A percentile compares a stretch with the other conserved stretches of the same genome.
Conservation (phyloP, 148 eudicot species). For the Amaranthus hypochondriacus region DNA sequence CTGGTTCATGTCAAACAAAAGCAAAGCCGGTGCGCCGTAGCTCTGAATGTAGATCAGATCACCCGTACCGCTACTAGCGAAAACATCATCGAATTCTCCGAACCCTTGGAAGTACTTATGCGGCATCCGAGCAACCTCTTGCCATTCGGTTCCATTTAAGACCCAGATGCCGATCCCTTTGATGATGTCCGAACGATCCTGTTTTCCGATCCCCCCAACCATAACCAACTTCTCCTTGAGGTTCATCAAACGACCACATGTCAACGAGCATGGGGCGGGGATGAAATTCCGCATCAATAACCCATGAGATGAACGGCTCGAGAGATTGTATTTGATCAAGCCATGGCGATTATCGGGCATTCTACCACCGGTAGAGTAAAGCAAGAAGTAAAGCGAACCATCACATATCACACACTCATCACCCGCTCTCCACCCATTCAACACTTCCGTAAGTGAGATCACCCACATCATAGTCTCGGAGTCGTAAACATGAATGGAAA, state of each 20-base stretch:
- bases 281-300: conserved; percentile 49
- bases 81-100: conserved; percentile 93
- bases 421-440: conserved; percentile 82
- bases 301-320: conserved; percentile 34
- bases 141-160: conserved; percentile 66
- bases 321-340: conserved; percentile 51
- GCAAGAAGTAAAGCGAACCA: conserved; percentile 68
- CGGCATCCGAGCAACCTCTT: conserved; percentile 79
- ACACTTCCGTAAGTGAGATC: conserved; percentile 47
- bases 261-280: conserved; percentile 70
- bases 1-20: conserved; percentile 62
- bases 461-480: conserved; percentile 61
- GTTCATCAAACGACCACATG: conserved; percentile 94
- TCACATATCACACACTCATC: conserved; percentile 77
- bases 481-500: conserved; percentile 66
- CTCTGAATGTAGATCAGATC: conserved; percentile 82
- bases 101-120: conserved; percentile 85
- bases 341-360: conserved; percentile 58
- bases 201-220: conserved; percentile 95
- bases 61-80: conserved; percentile 80
- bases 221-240: conserved; percentile 69
- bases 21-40: conserved; percentile 83
- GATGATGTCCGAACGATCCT: conserved; percentile 71
- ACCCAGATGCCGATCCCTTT: conserved; percentile 94
- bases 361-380: conserved; percentile 64